Base-by-base conservation (phyloP, 352 stramenopile genomes). In the Phytophthora hibernalis region DNA sequence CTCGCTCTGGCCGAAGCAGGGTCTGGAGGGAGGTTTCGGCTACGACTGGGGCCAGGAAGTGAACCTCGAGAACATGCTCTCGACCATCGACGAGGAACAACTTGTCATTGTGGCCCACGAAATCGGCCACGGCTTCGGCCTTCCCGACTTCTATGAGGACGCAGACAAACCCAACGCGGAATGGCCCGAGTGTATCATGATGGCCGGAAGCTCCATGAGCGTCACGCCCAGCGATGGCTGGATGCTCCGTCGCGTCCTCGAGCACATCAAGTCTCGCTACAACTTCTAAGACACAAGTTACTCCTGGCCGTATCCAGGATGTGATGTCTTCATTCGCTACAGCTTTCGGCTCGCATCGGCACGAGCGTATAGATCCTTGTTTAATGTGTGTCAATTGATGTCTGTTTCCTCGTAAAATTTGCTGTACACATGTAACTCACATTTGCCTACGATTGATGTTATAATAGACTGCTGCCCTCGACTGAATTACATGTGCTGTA, bases 91-190 rank as follows among this genome's bases (percentile, higher is more conserved):
- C 22, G 47, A 69, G 18, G 40, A 68, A 0, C 30, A 58, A 16
- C 61, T 70, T 13, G 28, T 64, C 9, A 74, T 76, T 21, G 65
- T 78, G 3, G 51, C 65, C 1, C 73, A 81, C 47, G 73, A 81
- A 35, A 81, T 81, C 13, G 72, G 68, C 13, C 66, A 67, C 54
- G 61, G 60, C 7, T 76, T 71, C 18, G 64, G 54, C 10, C 49
- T 67, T 2, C 43, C 49, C 15, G 64, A 61, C 33, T 66, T 71
- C 11, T 65, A 71, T 51, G 28, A 72, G 26, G 18, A 61, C 9
- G 40, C 40, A 15, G 40, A 47, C 18, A 47, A 47, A 9, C 40
- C 40, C 18, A 47, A 47, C 18, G 40, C 40, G 7, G n/a, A 47
- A 9, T 47, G 40, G 44, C 22, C 54, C 2, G 56, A 64, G 11